Conservation (phyloP, 1,284 basidiomycete genomes). For the Jaminaea rosea region DNA sequence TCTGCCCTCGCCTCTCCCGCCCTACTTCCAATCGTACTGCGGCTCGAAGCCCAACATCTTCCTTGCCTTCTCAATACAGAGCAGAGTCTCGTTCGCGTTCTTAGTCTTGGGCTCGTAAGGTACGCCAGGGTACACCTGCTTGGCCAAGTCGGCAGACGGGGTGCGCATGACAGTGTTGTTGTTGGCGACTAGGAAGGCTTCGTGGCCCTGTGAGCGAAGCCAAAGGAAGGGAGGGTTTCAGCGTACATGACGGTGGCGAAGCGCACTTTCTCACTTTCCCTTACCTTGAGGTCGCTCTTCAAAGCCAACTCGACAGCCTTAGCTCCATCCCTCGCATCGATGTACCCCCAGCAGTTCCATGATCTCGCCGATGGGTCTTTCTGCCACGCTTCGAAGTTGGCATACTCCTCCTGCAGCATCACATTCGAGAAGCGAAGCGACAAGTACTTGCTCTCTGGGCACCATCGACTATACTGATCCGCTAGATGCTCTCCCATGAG, state of each 20-base stretch:
- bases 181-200: constrained; percentile 49
- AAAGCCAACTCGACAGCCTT: constrained; percentile 47
- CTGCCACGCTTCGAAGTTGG: constrained; percentile 47
- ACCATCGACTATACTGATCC: constrained; percentile 48
- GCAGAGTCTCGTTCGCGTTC: constrained; percentile 25
- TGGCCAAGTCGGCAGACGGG: constrained; percentile 45
- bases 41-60: constrained; percentile 47
- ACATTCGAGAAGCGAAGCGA: constrained; percentile 48
- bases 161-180: constrained; percentile 46
- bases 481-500: constrained; percentile 48
- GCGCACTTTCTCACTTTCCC: too few relatives aligned
- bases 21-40: constrained; percentile 32
- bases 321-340: constrained; percentile 48
- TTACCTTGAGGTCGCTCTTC: too few relatives aligned
- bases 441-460: constrained; percentile 46
- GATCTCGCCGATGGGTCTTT: constrained; percentile 31
- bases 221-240: too few relatives aligned
- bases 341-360: constrained; percentile 28
- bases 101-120: constrained; percentile 25
- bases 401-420: constrained; percentile 47
- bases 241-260: too few relatives aligned
- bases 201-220: constrained; percentile 46
- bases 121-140: constrained; percentile 45
- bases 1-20: too few relatives aligned
- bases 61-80: constrained; percentile 48